These are phyloP conservation scores for Nicotiana attenuata DNA, from an alignment of 257 asterid species.

Conservation along the genomic window DNA sequence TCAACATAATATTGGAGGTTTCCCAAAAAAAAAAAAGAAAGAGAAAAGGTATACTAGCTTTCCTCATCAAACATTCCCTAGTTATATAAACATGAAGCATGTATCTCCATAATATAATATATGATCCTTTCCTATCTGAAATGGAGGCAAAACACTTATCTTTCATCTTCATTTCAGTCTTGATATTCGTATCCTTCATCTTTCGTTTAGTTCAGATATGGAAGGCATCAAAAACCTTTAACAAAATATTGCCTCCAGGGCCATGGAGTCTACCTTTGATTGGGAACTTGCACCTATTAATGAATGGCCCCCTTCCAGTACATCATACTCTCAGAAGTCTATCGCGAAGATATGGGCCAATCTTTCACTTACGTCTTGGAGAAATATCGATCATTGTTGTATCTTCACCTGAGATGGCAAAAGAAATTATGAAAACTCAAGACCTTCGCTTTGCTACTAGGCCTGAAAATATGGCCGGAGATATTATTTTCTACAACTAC, in stretches of 20 bases:
- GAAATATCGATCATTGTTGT: background rate
- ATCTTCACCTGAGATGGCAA: constrained; percentile 9
- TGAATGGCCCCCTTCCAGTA: background rate
- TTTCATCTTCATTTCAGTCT: too few relatives aligned
- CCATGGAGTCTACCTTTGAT: constrained; percentile 10
- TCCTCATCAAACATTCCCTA: background rate
- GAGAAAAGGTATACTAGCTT: too few relatives aligned
- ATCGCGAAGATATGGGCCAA: background rate
- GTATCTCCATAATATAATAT: background rate
- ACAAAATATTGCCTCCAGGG: too few relatives aligned
- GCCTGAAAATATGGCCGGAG: background rate
- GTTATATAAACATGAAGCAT: background rate
- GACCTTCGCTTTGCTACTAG: background rate
- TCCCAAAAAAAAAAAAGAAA: too few relatives aligned
- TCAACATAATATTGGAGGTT: background rate
- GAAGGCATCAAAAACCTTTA: too few relatives aligned
- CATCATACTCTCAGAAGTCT: background rate
- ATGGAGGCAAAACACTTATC: too few relatives aligned
- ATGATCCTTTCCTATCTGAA: background rate
- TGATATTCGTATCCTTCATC: too few relatives aligned
- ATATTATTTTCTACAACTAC: background rate
- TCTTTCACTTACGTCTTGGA: background rate
- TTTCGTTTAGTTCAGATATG: too few relatives aligned
- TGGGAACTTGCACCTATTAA: constrained; percentile 10
- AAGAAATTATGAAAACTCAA: background rate